A percentile compares a stretch with the other conserved stretches of the same genome.
phyloP scores from a whole-genome alignment of 441 rosid genomes.

The Codiaeum variegatum region DNA sequence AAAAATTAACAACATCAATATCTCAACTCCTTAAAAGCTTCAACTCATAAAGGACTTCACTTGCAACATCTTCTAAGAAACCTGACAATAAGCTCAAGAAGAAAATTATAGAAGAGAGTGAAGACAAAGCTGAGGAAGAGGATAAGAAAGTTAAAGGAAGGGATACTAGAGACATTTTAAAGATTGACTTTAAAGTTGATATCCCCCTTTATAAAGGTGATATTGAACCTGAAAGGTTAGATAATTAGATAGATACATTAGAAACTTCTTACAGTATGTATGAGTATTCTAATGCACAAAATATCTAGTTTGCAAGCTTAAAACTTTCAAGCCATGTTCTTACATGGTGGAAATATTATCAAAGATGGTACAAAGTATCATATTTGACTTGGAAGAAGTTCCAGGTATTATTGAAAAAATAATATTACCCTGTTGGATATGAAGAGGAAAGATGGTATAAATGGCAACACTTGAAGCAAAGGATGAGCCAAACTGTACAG shows the following conservation, averaged over 20 bases:
- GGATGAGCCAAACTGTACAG: background rate
- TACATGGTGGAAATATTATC: background rate
- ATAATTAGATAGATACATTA: background rate
- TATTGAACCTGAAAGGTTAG: background rate
- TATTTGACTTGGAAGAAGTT: background rate
- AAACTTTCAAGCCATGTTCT: background rate
- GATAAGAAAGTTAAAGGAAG: no score
- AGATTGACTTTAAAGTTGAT: no score
- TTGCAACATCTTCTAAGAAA: no score
- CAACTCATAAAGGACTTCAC: no score
- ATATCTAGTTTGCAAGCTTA: background rate
- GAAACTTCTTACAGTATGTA: background rate
- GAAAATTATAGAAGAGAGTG: no score
- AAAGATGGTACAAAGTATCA: background rate
- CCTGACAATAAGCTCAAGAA: no score
- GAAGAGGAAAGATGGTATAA: background rate
- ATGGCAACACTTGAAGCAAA: background rate
- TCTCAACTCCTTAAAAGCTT: no score
- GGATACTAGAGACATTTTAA: no score
- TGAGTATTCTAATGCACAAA: background rate
- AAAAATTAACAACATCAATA: no score
- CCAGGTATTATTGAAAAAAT: background rate
- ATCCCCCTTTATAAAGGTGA: no score
- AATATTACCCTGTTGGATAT: background rate
- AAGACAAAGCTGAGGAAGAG: no score